These are phyloP conservation scores for Elongisporangium undulatum DNA, from an alignment of 352 stramenopile species.

Conservation along the genomic window DNA sequence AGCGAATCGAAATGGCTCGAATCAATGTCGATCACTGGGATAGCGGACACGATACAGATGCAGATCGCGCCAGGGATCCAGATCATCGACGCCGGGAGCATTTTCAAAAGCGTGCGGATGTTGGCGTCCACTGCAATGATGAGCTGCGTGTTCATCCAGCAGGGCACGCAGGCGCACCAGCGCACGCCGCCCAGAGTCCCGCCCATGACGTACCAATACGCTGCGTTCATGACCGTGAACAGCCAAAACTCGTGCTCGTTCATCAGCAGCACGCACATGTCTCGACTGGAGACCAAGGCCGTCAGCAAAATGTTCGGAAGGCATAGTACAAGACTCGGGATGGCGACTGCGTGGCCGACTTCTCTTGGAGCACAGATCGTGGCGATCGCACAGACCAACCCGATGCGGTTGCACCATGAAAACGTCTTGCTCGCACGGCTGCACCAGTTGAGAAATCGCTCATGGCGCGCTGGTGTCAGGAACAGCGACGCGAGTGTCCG, in stretches of 20 bases:
- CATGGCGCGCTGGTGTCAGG: too few relatives aligned
- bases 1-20: conserved; percentile 4
- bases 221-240: conserved; percentile 14
- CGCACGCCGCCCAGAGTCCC: conserved; percentile 11
- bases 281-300: conserved; percentile 8
- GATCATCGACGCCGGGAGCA: conserved; percentile 3
- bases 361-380: neutral
- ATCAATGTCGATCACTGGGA: conserved; percentile 11
- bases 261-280: conserved; percentile 5
- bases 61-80: conserved; percentile 11
- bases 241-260: conserved; percentile 20
- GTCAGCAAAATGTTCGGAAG: conserved; percentile 7
- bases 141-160: conserved; percentile 12
- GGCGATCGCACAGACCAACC: conserved; percentile 3
- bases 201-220: conserved; percentile 11
- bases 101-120: conserved; percentile 10
- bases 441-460: too few relatives aligned
- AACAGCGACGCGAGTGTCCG: too few relatives aligned
- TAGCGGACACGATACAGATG: conserved; percentile 9
- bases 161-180: conserved; percentile 7
- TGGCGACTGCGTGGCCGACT: conserved; percentile 3
- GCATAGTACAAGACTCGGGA: conserved; percentile 2
- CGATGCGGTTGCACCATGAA: conserved; percentile 9
- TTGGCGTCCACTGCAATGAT: conserved; percentile 19
- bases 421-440: too few relatives aligned